Base-by-base conservation (phyloP, 208 protist species). In the Acanthamoeba culbertsoni region DNA sequence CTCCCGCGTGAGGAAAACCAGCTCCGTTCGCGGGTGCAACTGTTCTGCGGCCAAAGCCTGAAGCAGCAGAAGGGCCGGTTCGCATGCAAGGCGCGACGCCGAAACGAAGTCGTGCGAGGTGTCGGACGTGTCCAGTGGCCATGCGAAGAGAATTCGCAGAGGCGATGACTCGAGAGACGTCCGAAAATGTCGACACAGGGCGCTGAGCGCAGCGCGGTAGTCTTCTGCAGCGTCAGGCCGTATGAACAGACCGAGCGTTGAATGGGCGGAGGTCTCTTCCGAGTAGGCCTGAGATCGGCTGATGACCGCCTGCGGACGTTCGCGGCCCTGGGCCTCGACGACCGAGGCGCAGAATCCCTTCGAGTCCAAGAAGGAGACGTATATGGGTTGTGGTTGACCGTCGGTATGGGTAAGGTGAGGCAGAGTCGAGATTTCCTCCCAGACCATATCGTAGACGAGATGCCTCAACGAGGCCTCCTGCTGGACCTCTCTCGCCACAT, bases 361-460 rank as follows among this genome's bases (percentile, higher is more conserved):
- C 8, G 42, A 31, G 40, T 86, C 73, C 14, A 86, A 12, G 23
- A 86, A 86, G 37, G 37, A 10, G 33, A 82, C 23, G 23, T 48
- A 51, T 23, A 18, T n/a, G 37, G 33, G 43, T 45, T 77, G 18
- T 77, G 35, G 37, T 37, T 45, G 3, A 23, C 18, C 14, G 26
- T 46, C 82, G 7, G 8, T 7, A n/a, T 46, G 10, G 51, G 20
- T n/a, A 77, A 12, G 16, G 43, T 28, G 26, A 12, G 31, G 16
- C 0, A 6, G 8, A 6, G 26, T 7, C 0, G 82, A 37, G 18
- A 89, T 14, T 33, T 59, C 82, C 23, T 37, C 51, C 82, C 82
- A 89, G 7, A 10, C 55, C 31, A 65, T 65, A 23, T 89, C 82
- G 82, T 89, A 89, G 14, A 89, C 23, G 16, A 89, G 82, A 8